A percentile compares a stretch with the other conserved stretches of the same genome.
Conservation (phyloP, 495 filamentous ascomycete species). For the Hapsidospora chrysogenum region DNA sequence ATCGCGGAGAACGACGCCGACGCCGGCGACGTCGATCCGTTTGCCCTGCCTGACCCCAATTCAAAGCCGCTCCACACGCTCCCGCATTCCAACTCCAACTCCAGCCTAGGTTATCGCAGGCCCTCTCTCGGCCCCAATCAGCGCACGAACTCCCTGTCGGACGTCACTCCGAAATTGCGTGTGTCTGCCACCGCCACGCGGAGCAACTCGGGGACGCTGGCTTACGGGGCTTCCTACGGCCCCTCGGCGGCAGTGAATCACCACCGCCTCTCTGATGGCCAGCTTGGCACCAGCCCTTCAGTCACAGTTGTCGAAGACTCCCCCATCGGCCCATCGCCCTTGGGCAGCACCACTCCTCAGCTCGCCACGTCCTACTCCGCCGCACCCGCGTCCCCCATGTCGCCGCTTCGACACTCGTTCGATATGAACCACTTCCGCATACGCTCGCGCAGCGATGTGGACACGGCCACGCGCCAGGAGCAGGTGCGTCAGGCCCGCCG, state of each 20-base stretch:
- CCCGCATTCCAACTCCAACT: conserved; percentile 7
- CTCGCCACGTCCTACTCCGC: conserved; percentile 9
- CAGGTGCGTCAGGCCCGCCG: conserved; percentile 33
- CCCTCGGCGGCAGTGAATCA: conserved; percentile 5
- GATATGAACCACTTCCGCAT: conserved; percentile 29
- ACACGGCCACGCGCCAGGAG: conserved; percentile 25
- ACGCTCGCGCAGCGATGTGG: conserved; percentile 33
- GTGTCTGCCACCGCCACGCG: not conserved
- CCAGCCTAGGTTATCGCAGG: no score
- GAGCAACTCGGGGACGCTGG: conserved; percentile 1
- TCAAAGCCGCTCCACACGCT: no score
- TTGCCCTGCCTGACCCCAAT: conserved; percentile 16
- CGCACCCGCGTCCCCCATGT: conserved; percentile 17
- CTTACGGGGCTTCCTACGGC: no score
- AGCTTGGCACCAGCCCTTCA: conserved; percentile 3
- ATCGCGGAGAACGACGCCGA: conserved; percentile 34
- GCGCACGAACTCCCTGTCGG: conserved; percentile 2
- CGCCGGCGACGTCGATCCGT: conserved; percentile 15
- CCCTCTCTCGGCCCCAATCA: not conserved
- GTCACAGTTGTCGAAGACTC: conserved; percentile 7
- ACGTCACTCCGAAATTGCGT: not conserved
- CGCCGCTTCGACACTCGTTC: conserved; percentile 33
- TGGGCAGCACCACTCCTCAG: not conserved
- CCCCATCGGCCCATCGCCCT: conserved; percentile 1
- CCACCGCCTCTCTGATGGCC: no score